These are phyloP conservation scores for Fusarium sp. DNA, from an alignment of 2,329 filamentous ascomycete genomes.

Conservation along the genomic window DNA sequence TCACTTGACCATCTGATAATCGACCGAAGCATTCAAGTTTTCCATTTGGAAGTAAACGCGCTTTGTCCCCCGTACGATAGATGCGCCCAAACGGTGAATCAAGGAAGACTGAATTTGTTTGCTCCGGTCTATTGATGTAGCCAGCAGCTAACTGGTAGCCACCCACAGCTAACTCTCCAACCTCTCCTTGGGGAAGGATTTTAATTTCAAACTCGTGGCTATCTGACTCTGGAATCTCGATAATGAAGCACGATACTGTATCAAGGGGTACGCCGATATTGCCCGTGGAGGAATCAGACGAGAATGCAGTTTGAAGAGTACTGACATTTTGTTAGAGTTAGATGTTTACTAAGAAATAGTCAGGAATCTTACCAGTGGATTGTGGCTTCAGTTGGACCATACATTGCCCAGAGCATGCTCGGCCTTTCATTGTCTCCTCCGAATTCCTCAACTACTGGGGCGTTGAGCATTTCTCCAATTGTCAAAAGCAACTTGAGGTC, in stretches of 20 bases:
- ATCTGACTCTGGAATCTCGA: slow-evolving; percentile 56
- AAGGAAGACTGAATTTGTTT: slow-evolving; percentile 79
- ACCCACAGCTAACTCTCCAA: slow-evolving; percentile 84
- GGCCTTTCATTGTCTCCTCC: slow-evolving; percentile 63
- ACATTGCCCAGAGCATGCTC: slow-evolving; percentile 90
- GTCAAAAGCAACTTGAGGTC: slow-evolving; percentile 78
- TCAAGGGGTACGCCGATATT: slow-evolving; percentile 83
- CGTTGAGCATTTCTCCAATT: slow-evolving; percentile 92
- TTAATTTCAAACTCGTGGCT: slow-evolving; percentile 50
- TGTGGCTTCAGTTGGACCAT: slow-evolving; percentile 90
- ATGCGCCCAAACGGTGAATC: slow-evolving; percentile 73
- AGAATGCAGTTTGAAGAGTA: slow-evolving; percentile 75
- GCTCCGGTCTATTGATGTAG: slow-evolving; percentile 83
- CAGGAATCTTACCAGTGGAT: slow-evolving; percentile 76
- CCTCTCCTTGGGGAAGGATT: slow-evolving; percentile 71
- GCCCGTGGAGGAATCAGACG: slow-evolving; percentile 64
- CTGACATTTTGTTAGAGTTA: slow-evolving; percentile 50
- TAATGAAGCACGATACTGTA: slow-evolving; percentile 81
- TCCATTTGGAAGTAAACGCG: slow-evolving; percentile 72
- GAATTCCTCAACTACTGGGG: slow-evolving; percentile 81
- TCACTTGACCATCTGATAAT: slow-evolving; percentile 83
- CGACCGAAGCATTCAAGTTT: slow-evolving; percentile 86
- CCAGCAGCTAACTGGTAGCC: slow-evolving; percentile 81
- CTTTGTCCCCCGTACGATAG: slow-evolving; percentile 89
- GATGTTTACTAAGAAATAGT: not conserved